Evolutionary conservation across 768 basidiomycete species (phyloP).

Genomic region (Pulveroboletus sp.): DNA sequence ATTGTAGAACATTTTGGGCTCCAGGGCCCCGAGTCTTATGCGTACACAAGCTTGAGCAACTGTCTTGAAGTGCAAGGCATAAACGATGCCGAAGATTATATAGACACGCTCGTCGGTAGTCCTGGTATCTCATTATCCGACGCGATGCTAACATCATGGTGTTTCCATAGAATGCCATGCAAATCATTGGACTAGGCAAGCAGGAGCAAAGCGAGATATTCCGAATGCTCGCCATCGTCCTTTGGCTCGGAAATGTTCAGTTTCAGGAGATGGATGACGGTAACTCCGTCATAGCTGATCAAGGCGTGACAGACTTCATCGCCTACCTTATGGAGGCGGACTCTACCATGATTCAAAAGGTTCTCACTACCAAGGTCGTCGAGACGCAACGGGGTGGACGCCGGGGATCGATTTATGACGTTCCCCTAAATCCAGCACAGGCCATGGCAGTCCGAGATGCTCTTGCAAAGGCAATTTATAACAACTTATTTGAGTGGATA

Average conservation of each 20-base stretch:
- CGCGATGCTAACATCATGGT: not conserved
- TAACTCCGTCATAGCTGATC: conserved; percentile 75
- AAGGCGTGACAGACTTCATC: conserved; percentile 90
- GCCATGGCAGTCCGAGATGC: conserved; percentile 88
- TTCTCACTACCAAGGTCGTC: conserved; percentile 75
- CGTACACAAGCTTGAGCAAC: conserved; percentile 88
- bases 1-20: conserved; percentile 83
- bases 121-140: not conserved
- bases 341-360: conserved; percentile 74
- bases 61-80: conserved; percentile 90
- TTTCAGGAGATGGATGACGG: conserved; percentile 88
- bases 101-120: conserved; percentile 74
- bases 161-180: conserved; percentile 79
- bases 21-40: conserved; percentile 93
- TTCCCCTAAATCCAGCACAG: conserved; percentile 90
- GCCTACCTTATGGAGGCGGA: conserved; percentile 93
- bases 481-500: conserved; percentile 99
- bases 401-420: conserved; percentile 94
- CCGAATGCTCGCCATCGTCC: conserved; percentile 82
- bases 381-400: conserved; percentile 93
- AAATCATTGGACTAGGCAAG: conserved; percentile 78
- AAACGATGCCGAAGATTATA: conserved; percentile 82
- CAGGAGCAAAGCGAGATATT: conserved; percentile 91
- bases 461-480: conserved; percentile 92
- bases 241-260: conserved; percentile 96